Evolutionary conservation across 345 rosid species (phyloP), one percentile per base, ranked within the genome.

Genomic region (Salix arbutifolia): DNA sequence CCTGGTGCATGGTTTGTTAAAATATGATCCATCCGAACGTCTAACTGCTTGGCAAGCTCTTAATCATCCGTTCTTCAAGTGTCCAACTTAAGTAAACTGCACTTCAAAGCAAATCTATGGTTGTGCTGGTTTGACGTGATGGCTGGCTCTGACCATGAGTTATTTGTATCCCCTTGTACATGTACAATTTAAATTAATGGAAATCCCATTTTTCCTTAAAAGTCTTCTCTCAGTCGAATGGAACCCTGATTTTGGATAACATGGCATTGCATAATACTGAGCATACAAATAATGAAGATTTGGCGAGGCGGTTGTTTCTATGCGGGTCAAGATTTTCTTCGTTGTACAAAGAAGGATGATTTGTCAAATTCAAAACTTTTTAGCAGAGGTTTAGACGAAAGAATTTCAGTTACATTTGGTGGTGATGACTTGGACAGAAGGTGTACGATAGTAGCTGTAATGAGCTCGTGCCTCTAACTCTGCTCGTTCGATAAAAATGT

Each of bases 21-120:
- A 74, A 74, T 90, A 87, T 30, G 89, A 93, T 71, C 96, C 96
- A 12, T 88, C 91, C 1, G 87, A 90, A 82, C 92, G 98, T 6
- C 85, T 90, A 68, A 90, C 92, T 0, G 98, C 94, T 23, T 74
- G 70, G 0, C 80, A 86, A 77, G 98, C 98, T 73, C 90, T 93
- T n/a, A 77, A 85, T 53, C 94, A 93, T 83, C 85, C 92, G 2
- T 93, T 93, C 83, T 91, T 93, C 38, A 82, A 75, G 71, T 82
- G 62, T 69, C 71, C 75, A 31, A 56, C 79, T 74, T 86, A 70
- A 82, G 72, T 46, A 74, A 33, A 72, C 74, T 58, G 31, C 70
- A 48, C 60, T 4, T n/a, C 17, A 16, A 25, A 31, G 61, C 44
- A 42, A 25, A 62, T 40, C 58, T 31, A 62, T 61, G 35, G 12